These are phyloP conservation scores for Zoysia pacifica DNA, from an alignment of 176 grass and related monocot species.

Conservation along the genomic window DNA sequence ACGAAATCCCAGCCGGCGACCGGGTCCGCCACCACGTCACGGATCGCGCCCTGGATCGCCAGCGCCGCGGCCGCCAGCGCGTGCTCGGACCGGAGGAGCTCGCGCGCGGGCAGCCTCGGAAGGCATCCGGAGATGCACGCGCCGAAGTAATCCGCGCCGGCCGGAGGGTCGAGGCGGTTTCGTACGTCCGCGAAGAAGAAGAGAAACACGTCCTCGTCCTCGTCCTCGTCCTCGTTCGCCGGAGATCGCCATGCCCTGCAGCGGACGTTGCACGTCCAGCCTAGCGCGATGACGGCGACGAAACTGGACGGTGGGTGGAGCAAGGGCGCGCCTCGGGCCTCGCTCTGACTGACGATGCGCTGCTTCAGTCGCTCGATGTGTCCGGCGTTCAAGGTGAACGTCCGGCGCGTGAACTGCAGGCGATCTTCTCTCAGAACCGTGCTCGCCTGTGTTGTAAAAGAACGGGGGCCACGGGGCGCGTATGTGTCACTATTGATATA, in stretches of 20 bases:
- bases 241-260: neutral
- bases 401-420: slow-evolving; percentile 9
- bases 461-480: neutral
- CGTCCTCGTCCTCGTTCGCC: neutral
- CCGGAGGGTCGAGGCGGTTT: slow-evolving; percentile 38
- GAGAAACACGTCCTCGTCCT: slow-evolving; percentile 32
- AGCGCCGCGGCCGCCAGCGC: slow-evolving; percentile 9
- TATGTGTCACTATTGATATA: too few species aligned
- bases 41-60: slow-evolving; percentile 37
- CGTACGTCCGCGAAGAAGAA: slow-evolving; percentile 46
- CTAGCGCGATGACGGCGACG: slow-evolving; percentile 33
- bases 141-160: slow-evolving; percentile 34
- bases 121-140: slow-evolving; percentile 23
- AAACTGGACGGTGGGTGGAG: slow-evolving; percentile 41
- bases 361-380: slow-evolving; percentile 39
- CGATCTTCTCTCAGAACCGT: neutral
- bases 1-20: slow-evolving; percentile 29
- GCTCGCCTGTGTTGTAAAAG: neutral
- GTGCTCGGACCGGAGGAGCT: neutral
- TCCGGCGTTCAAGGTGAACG: slow-evolving; percentile 14
- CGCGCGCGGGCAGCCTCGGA: neutral
- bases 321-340: neutral
- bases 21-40: slow-evolving; percentile 16
- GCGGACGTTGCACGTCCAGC: slow-evolving; percentile 34
- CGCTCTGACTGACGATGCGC: neutral